phyloP scores from a whole-genome alignment of 768 basidiomycete species.

The Podaxis sp. region DNA sequence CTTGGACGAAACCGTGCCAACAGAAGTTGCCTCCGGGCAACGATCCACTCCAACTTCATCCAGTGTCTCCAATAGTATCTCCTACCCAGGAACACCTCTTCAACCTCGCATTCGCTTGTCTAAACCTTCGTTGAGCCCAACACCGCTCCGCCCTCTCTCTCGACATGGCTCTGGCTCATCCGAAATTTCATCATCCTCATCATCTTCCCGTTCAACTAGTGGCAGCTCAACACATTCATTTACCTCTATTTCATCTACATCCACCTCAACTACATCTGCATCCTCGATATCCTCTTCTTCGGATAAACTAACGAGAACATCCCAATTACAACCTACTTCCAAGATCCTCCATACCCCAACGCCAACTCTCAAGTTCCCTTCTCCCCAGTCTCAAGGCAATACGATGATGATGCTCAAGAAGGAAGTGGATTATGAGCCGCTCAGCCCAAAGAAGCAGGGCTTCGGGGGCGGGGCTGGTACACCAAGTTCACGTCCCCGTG shows the following conservation, averaged over 20 bases:
- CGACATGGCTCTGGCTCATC: constrained; percentile 31
- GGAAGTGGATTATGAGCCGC: constrained; percentile 71
- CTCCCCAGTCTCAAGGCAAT: constrained; percentile 31
- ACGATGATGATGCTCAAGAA: constrained; percentile 62
- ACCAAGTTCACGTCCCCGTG: constrained; percentile 7
- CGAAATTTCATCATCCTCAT: constrained; percentile 19
- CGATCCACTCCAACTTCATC: constrained; percentile 21
- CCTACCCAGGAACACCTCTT: constrained; percentile 13
- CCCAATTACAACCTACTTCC: constrained; percentile 2
- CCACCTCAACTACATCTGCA: constrained; percentile 24
- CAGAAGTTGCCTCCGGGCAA: constrained; percentile 4
- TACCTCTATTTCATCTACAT: constrained; percentile 37
- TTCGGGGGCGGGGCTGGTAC: constrained; percentile 8
- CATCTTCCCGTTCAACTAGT: constrained; percentile 37
- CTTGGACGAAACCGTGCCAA: constrained; percentile 61
- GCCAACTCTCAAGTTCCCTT: constrained; percentile 19
- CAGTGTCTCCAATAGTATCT: constrained; percentile 19
- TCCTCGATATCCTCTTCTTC: constrained; percentile 40
- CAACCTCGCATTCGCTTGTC: constrained; percentile 32
- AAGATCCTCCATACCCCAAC: neutral
- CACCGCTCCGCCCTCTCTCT: constrained; percentile 33
- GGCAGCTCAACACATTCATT: constrained; percentile 37
- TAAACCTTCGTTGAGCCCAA: constrained; percentile 32
- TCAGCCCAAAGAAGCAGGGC: constrained; percentile 57
- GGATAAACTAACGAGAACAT: constrained; percentile 27